Base-by-base conservation (phyloP, 2,329 filamentous ascomycete species). In the Colletotrichum sansevieriae region DNA sequence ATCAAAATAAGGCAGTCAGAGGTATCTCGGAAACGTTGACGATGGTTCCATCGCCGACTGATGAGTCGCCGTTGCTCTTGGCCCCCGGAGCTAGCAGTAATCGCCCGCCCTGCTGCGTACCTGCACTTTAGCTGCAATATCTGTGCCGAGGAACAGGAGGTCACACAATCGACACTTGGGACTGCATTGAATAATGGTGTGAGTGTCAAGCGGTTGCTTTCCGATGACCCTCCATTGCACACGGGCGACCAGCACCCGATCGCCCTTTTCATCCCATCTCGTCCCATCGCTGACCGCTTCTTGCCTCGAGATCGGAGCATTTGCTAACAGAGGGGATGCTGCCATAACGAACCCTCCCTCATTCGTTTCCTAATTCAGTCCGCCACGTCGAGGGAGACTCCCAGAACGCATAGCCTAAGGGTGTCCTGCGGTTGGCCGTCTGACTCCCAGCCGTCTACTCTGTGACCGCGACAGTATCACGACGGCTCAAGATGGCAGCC, bases 201-300 rank as follows among this genome's bases (percentile, higher is more conserved):
- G 51, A 6, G 9, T 12, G 8, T 39, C 37, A 55, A 22, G 44
- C 57, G 29, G 25, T 44, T 20, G 37, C 35, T 39, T 55, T 25
- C 15, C 41, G 13, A 62, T 65, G 57, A 46, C 56, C 49, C 9
- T 22, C 9, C 35, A 7, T 35, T n/a, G n/a, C 57, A 52, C 39
- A 33, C 20, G 41, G 15, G 55, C 29, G n/a, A 4, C 39, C 15
- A 18, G n/a, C 37, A 18, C 6, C 54, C 54, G 54, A 59, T 51
- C 49, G 25, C 15, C 6, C 20, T 43, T 29, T 66, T 49, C 58
- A 55, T 63, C 58, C 49, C 64, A 57, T 63, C 41, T 54, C 41
- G 12, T 52, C 22, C 49, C 55, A 54, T 43, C 18, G 55, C 55
- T 68, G 65, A 60, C 62, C 65, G 47, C 61, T 47, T 60, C 64